Evolutionary conservation across 805 yeast species (phyloP).

Genomic region (Cyberlindnera xylosilytica): DNA sequence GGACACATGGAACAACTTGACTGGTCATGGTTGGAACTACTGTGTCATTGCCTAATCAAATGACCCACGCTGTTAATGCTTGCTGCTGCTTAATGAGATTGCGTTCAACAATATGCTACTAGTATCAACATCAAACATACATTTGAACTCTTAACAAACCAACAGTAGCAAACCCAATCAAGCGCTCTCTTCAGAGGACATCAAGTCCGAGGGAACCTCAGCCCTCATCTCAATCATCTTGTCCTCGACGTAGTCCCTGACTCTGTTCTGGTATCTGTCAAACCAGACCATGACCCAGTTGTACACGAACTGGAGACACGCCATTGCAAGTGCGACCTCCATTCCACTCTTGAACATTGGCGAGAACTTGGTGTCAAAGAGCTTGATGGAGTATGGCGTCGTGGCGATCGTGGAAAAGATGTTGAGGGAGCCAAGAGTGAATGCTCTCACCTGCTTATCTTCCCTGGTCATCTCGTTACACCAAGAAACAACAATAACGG

Average conservation of each 20-base stretch:
- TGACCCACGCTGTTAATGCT: no score
- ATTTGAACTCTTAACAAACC: no score
- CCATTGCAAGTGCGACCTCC: slow-evolving; percentile 13
- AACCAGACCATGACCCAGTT: slow-evolving; percentile 19
- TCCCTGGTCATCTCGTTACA: slow-evolving; percentile 25
- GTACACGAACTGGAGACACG: slow-evolving; percentile 13
- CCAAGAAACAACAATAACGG: slow-evolving; percentile 23
- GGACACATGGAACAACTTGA: no score
- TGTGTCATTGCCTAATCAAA: no score
- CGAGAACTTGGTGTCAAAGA: slow-evolving; percentile 21
- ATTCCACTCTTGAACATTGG: slow-evolving; percentile 19
- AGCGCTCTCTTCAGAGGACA: not conserved
- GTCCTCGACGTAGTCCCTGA: slow-evolving; percentile 14
- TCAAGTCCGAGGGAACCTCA: not conserved
- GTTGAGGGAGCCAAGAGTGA: slow-evolving; percentile 23
- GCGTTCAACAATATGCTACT: no score
- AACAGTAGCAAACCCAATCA: no score
- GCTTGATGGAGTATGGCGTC: slow-evolving; percentile 16
- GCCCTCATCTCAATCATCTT: not conserved
- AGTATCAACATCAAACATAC: no score
- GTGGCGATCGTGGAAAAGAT: slow-evolving; percentile 16
- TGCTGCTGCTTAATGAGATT: no score
- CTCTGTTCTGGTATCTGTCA: slow-evolving; percentile 22
- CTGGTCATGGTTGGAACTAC: no score
- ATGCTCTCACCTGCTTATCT: slow-evolving; percentile 25